Percentiles rank a stretch among this genome's conserved stretches.
phyloP scores from a whole-genome alignment of 495 filamentous ascomycete species.

The Xylaria venustula region DNA sequence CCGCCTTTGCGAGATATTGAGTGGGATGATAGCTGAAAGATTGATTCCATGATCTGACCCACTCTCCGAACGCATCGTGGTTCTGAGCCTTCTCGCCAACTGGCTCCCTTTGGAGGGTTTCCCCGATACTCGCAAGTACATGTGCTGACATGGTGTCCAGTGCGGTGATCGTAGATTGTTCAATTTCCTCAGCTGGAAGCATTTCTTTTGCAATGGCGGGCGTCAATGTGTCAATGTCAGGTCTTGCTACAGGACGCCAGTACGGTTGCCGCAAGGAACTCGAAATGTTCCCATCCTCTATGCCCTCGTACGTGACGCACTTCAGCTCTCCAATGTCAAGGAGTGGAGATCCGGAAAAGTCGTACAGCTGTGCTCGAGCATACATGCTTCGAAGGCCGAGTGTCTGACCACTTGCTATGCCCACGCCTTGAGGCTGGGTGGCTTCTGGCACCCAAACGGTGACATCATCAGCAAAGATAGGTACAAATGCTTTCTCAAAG shows the following conservation, averaged over 20 bases:
- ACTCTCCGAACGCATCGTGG: not conserved
- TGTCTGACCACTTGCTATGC: not conserved
- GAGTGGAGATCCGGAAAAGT: not conserved
- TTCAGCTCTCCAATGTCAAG: slow-evolving; percentile 1
- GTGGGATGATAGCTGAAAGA: not conserved
- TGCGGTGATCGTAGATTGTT: not conserved
- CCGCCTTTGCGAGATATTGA: not conserved
- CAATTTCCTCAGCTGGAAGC: not conserved
- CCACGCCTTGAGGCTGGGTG: not conserved
- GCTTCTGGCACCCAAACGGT: not conserved
- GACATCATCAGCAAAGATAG: not conserved
- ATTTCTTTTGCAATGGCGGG: not conserved
- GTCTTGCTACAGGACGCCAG: not conserved
- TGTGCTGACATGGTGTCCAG: not conserved
- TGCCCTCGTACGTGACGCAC: not conserved
- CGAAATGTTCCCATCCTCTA: not conserved
- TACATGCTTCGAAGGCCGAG: not conserved
- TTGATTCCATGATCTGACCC: not conserved
- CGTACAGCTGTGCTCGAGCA: not conserved
- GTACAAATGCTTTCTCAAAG: not conserved
- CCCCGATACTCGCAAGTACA: not conserved
- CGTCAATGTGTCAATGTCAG: not conserved
- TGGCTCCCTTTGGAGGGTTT: not conserved
- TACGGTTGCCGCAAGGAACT: not conserved
- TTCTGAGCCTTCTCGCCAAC: not conserved